Conservation (phyloP, 805 yeast species). For the Wickerhamomyces sydowiorum region DNA sequence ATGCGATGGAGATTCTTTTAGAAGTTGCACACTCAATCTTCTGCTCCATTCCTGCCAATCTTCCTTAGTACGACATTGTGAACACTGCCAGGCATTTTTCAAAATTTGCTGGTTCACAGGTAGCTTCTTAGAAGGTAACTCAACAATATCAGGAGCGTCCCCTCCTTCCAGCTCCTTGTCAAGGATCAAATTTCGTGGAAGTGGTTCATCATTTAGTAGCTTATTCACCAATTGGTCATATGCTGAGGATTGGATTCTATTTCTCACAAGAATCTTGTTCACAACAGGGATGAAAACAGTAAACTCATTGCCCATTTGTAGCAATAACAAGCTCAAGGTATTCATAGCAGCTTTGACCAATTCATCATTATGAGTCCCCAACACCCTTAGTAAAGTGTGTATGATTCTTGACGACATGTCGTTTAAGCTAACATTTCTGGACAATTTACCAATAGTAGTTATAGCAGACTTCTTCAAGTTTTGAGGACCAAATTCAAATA, state of each 20-base stretch:
- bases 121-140: conserved; percentile 64
- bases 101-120: conserved; percentile 62
- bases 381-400: conserved; percentile 75
- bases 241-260: conserved; percentile 61
- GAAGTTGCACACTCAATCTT: conserved; percentile 73
- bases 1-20: conserved; percentile 91
- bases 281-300: conserved; percentile 82
- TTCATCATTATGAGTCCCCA: conserved; percentile 49
- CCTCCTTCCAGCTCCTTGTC: conserved; percentile 48
- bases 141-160: conserved; percentile 43
- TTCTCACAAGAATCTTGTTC: conserved; percentile 55
- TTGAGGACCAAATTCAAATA: conserved; percentile 67
- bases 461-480: conserved; percentile 68
- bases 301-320: conserved; percentile 82
- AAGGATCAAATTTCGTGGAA: conserved; percentile 70
- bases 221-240: conserved; percentile 81
- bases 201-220: conserved; percentile 75
- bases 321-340: conserved; percentile 67
- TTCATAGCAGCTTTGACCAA: conserved; percentile 63
- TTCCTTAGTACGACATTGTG: conserved; percentile 81
- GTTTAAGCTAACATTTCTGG: conserved; percentile 63
- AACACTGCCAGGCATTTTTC: conserved; percentile 87
- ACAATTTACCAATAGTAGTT: conserved; percentile 74
- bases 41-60: conserved; percentile 99
- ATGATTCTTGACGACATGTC: conserved; percentile 90